Evolutionary conservation across 345 rosid genomes (phyloP).

Genomic region (Noccaea bulbosa): DNA sequence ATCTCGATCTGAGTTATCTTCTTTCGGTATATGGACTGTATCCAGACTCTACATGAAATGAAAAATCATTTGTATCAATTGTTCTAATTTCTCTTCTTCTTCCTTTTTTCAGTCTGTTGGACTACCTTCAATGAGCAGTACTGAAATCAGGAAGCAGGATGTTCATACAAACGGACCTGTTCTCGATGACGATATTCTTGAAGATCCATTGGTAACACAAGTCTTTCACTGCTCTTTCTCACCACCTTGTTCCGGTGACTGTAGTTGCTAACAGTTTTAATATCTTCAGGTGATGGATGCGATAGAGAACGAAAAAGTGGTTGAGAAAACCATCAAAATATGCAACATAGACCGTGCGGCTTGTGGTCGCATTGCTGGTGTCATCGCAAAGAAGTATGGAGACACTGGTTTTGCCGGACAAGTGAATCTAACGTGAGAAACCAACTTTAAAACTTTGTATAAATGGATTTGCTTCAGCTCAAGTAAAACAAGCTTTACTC

Average conservation of each 20-base stretch:
- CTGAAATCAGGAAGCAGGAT: slow-evolving; percentile 83
- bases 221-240: neutral
- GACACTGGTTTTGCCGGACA: slow-evolving; percentile 99
- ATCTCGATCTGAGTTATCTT: slow-evolving; percentile 82
- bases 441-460: neutral
- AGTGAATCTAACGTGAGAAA: slow-evolving; percentile 85
- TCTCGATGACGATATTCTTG: slow-evolving; percentile 77
- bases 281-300: slow-evolving; percentile 70
- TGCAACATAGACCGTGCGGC: slow-evolving; percentile 94
- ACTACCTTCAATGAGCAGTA: slow-evolving; percentile 84
- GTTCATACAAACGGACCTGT: slow-evolving; percentile 89
- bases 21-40: slow-evolving; percentile 53
- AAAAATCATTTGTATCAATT: neutral
- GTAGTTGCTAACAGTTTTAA: slow-evolving; percentile 20
- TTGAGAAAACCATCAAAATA: slow-evolving; percentile 71
- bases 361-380: slow-evolving; percentile 96
- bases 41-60: neutral
- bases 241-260: neutral
- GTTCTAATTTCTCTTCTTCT: neutral
- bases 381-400: slow-evolving; percentile 89
- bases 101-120: slow-evolving; percentile 68
- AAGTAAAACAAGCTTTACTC: slow-evolving; percentile 13
- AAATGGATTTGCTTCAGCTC: neutral
- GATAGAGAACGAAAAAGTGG: slow-evolving; percentile 79
- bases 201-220: slow-evolving; percentile 77